These are phyloP conservation scores for Phytophthora hybrid DNA, from an alignment of 352 stramenopile genomes.

Conservation along the genomic window DNA sequence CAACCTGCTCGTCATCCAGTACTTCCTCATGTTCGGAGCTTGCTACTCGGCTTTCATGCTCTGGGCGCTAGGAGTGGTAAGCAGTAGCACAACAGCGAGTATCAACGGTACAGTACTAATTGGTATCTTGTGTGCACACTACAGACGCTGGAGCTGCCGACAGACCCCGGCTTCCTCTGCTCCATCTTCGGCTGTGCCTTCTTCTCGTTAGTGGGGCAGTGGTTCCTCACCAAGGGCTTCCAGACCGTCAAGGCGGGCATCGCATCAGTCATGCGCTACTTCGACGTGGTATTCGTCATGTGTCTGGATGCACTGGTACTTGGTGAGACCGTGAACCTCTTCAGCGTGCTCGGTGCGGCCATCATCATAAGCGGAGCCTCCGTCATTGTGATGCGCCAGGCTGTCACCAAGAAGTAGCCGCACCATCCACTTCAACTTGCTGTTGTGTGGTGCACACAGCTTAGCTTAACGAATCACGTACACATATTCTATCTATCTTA, in stretches of 20 bases:
- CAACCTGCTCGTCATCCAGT: constrained; percentile 51
- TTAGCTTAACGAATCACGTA: too few relatives aligned
- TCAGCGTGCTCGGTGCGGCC: constrained; percentile 55
- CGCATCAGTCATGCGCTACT: constrained; percentile 74
- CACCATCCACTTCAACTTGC: constrained; percentile 4
- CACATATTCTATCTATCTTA: too few relatives aligned
- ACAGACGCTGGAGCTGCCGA: constrained; percentile 25
- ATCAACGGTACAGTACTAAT: constrained; percentile 3
- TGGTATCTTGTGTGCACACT: not conserved
- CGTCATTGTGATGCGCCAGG: constrained; percentile 56
- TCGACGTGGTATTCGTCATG: constrained; percentile 79
- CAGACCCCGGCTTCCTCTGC: constrained; percentile 38
- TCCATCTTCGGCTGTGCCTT: constrained; percentile 53
- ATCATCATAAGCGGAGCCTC: constrained; percentile 63
- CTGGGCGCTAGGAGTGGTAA: constrained; percentile 40
- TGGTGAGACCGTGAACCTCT: constrained; percentile 56
- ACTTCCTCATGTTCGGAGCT: constrained; percentile 56
- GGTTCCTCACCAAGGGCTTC: constrained; percentile 68
- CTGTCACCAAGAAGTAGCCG: constrained; percentile 1
- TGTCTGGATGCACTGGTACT: constrained; percentile 58
- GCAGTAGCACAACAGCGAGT: not conserved
- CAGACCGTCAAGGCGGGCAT: constrained; percentile 70
- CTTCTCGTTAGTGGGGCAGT: constrained; percentile 59
- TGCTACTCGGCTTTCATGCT: constrained; percentile 39
- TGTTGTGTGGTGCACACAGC: constrained; percentile 5